Evolutionary conservation across 2,329 filamentous ascomycete genomes (phyloP).

Genomic region (Cladophialophora psammophila): DNA sequence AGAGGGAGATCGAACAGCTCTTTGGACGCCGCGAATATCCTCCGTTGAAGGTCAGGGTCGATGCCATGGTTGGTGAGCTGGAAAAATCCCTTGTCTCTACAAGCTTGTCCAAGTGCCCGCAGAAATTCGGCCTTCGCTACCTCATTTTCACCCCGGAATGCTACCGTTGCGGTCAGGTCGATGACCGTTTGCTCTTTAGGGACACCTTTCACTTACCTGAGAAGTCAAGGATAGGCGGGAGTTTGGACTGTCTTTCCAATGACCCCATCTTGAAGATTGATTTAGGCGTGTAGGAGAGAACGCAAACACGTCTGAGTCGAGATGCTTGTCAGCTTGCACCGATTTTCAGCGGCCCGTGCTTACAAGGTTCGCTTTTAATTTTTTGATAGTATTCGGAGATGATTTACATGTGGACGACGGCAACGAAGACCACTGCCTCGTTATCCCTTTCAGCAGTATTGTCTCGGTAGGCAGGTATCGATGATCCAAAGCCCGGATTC

Average conservation of each 20-base stretch:
- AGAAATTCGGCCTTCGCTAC: constrained; percentile 10
- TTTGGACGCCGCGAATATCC: constrained; percentile 49
- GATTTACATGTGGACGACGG: neutral
- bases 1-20: constrained; percentile 57
- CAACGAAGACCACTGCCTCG: neutral
- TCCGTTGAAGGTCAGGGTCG: constrained; percentile 48
- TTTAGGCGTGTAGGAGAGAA: neutral
- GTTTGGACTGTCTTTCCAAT: neutral
- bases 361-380: neutral
- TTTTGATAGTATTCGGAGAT: neutral
- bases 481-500: neutral
- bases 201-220: constrained; percentile 13
- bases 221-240: constrained; percentile 24
- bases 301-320: neutral
- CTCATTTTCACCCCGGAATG: constrained; percentile 5
- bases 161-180: constrained; percentile 3
- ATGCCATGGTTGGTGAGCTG: constrained; percentile 60
- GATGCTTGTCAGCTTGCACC: neutral
- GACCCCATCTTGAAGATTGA: constrained; percentile 5
- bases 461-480: neutral
- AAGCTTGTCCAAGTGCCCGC: constrained; percentile 58
- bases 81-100: constrained; percentile 46
- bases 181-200: neutral
- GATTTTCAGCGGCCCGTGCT: neutral
- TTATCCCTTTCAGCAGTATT: neutral